A percentile compares a stretch with the other conserved stretches of the same genome.
phyloP scores from a whole-genome alignment of 345 rosid genomes.

The Camelina laxa region DNA sequence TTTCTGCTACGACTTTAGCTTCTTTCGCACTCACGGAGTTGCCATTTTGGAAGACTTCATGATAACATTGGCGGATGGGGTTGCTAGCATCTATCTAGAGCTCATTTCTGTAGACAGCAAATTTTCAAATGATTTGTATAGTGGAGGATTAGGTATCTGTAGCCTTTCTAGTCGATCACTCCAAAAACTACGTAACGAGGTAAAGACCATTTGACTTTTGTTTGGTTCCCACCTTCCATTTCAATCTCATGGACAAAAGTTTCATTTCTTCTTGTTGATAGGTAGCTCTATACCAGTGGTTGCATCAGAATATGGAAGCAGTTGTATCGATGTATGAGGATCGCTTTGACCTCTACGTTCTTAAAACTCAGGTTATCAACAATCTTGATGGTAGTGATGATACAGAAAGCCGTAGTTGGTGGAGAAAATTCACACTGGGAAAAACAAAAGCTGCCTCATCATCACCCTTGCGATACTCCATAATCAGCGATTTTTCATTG shows the following conservation, averaged over 20 bases:
- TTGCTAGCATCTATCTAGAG: slow-evolving; percentile 83
- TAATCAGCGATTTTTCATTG: slow-evolving; percentile 61
- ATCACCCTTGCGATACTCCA: slow-evolving; percentile 50
- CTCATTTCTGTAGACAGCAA: slow-evolving; percentile 91
- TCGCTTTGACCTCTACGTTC: slow-evolving; percentile 77
- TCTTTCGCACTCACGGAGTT: slow-evolving; percentile 64
- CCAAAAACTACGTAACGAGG: slow-evolving; percentile 91
- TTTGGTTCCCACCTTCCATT: not conserved
- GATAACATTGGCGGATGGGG: slow-evolving; percentile 81
- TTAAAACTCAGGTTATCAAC: slow-evolving; percentile 54
- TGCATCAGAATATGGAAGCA: slow-evolving; percentile 87
- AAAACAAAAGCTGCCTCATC: slow-evolving; percentile 48
- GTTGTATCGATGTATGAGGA: slow-evolving; percentile 93
- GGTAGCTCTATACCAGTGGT: slow-evolving; percentile 89
- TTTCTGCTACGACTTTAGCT: slow-evolving; percentile 56
- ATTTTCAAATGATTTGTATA: slow-evolving; percentile 62
- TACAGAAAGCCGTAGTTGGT: slow-evolving; percentile 60
- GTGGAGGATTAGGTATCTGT: slow-evolving; percentile 61
- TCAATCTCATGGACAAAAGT: slow-evolving; percentile 3
- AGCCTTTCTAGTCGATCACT: slow-evolving; percentile 83
- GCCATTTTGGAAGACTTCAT: slow-evolving; percentile 88
- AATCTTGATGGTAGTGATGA: slow-evolving; percentile 44
- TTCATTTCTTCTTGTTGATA: slow-evolving; percentile 34
- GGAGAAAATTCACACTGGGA: slow-evolving; percentile 58
- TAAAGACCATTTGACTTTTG: slow-evolving; percentile 31